Percentiles rank a stretch among this genome's conserved stretches.
phyloP scores from a whole-genome alignment of 2,329 filamentous ascomycete genomes.

The Ampelomyces quisqualis region DNA sequence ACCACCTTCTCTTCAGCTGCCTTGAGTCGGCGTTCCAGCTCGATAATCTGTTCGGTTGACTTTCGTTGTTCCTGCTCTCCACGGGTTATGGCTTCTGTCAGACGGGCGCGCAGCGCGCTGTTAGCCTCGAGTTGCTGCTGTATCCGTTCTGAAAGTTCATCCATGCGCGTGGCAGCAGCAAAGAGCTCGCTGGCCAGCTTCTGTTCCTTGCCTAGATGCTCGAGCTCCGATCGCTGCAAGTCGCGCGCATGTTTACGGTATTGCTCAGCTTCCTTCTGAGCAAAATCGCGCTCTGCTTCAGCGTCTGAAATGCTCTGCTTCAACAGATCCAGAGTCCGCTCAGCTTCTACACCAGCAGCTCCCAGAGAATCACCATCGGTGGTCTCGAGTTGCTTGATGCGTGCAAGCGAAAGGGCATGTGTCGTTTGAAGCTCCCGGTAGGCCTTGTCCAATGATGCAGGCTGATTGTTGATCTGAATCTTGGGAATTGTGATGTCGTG shows the following conservation, averaged over 20 bases:
- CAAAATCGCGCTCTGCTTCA: conserved; percentile 71
- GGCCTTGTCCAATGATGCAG: conserved; percentile 70
- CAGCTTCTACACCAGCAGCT: conserved; percentile 52
- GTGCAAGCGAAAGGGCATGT: conserved; percentile 65
- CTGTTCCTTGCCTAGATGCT: conserved; percentile 60
- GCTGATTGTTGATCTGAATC: conserved; percentile 54
- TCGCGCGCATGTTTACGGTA: conserved; percentile 63
- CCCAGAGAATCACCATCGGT: conserved; percentile 47
- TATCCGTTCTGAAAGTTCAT: conserved; percentile 76
- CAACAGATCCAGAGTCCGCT: conserved; percentile 63
- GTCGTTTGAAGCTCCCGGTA: conserved; percentile 74
- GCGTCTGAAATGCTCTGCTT: conserved; percentile 69
- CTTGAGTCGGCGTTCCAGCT: conserved; percentile 78
- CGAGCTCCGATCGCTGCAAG: conserved; percentile 58
- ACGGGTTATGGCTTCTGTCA: conserved; percentile 75
- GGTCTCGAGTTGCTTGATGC: conserved; percentile 64
- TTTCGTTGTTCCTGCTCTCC: conserved; percentile 81
- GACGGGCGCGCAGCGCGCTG: conserved; percentile 69
- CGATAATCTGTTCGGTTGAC: conserved; percentile 78
- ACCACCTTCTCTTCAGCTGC: conserved; percentile 81
- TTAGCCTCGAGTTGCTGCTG: conserved; percentile 79
- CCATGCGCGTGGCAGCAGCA: conserved; percentile 73
- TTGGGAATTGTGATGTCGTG: conserved; percentile 77
- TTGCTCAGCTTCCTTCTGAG: conserved; percentile 62
- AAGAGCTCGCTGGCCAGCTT: conserved; percentile 69